Percentiles rank a stretch among this genome's conserved stretches.
Conservation (phyloP, 371 early-diverging fungal species). For the Haplosporangium sp. region DNA sequence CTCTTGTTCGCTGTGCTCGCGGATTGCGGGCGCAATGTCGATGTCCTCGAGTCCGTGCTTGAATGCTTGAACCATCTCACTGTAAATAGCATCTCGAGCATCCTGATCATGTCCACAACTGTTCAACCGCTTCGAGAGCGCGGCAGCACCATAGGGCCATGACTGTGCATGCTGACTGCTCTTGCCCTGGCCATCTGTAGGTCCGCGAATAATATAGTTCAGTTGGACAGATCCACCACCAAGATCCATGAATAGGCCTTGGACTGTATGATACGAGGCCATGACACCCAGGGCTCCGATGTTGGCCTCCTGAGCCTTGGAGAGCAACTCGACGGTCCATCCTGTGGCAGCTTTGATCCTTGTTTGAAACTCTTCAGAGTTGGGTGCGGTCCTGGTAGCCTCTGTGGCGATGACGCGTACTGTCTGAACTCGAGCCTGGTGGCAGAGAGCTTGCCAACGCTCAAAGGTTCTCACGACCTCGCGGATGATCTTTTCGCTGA, state of each 20-base stretch:
- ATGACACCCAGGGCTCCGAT: constrained; percentile 72
- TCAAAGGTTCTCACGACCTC: constrained; percentile 65
- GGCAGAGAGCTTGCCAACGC: constrained; percentile 65
- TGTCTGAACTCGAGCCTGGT: constrained; percentile 59
- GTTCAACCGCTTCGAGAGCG: constrained; percentile 57
- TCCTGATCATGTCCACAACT: constrained; percentile 49
- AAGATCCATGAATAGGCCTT: constrained; percentile 72
- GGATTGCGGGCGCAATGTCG: constrained; percentile 19
- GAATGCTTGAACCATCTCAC: constrained; percentile 57
- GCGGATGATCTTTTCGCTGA: constrained; percentile 64
- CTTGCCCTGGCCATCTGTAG: constrained; percentile 40
- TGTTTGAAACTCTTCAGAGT: constrained; percentile 61
- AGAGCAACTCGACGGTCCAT: constrained; percentile 62
- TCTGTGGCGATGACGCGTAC: constrained; percentile 73
- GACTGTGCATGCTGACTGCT: constrained; percentile 65
- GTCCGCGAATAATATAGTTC: constrained; percentile 63
- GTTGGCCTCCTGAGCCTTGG: constrained; percentile 67
- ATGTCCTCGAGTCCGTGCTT: constrained; percentile 55
- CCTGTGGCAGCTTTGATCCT: constrained; percentile 64
- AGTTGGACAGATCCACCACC: constrained; percentile 75
- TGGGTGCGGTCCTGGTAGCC: constrained; percentile 69
- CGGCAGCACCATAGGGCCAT: constrained; percentile 72
- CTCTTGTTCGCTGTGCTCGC: constrained; percentile 22
- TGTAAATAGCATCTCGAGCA: constrained; percentile 55
- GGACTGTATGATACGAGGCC: constrained; percentile 67